Evolutionary conservation across 768 basidiomycete genomes (phyloP), one percentile per base, ranked within the genome.

Genomic region (Mrakia blollopis): DNA sequence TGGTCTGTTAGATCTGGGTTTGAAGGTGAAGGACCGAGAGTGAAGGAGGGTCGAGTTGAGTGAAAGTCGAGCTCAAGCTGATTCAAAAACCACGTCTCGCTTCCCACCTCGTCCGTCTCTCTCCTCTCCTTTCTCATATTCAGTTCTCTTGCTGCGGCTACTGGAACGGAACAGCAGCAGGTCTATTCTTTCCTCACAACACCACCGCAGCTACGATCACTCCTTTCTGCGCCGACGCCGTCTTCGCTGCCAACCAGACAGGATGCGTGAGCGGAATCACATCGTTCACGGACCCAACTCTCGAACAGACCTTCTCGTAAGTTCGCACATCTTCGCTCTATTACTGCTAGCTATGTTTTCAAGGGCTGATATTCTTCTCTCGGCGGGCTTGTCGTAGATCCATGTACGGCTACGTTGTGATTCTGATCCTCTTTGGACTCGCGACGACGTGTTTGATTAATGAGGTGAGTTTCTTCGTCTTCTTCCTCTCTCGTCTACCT

Each of bases 121-220:
- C 13, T 39, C 41, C 25, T 25, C 37, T n/a, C 41, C 54, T 57
- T 72, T 65, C 65, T 25, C 16, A 13, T 18, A 28, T 47, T 54
- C 76, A 94, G 93, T 86, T 93, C 80, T 82, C 84, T 75, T 95
- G 94, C 85, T 96, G 94, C 80, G 94, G 94, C 25, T 96, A 93
- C 83, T 84, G 81, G 76, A 88, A 88, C 79, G 88, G 88, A 30
- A 88, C 88, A 3, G 87, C 91, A 77, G 79, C 85, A 5, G 86
- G 87, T 47, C 69, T 85, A 86, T 80, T 83, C 83, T 50, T 65
- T 83, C 28, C 85, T 83, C 80, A 83, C 70, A 28, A 32, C 9
- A 28, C 41, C 8, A 32, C 57, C 44, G 28, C 44, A 41, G 23
- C 41, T 11, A 18, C 8, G 11, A 3, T 62, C 21, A 83, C 81